Conservation (phyloP, 768 basidiomycete species). For the Lactarius indigo region DNA sequence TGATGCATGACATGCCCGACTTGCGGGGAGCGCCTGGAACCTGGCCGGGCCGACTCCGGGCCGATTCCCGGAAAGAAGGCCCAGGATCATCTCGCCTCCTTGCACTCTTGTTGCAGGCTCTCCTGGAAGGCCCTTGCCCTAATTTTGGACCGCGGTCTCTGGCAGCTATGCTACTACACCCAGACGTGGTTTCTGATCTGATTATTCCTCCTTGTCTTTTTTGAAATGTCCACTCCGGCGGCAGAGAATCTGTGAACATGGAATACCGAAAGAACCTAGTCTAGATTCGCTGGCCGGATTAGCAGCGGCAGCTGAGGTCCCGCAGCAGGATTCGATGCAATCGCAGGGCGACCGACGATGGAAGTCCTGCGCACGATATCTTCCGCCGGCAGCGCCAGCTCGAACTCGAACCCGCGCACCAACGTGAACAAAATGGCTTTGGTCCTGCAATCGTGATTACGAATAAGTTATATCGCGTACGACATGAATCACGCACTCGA, state of each 20-base stretch:
- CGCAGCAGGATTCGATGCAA: constrained; percentile 13
- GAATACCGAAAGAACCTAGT: not conserved
- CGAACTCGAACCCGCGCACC: constrained; percentile 27
- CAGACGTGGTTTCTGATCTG: too few species aligned
- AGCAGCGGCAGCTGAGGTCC: constrained; percentile 24
- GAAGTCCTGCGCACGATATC: constrained; percentile 16
- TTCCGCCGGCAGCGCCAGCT: constrained; percentile 19
- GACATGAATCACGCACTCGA: constrained; percentile 25
- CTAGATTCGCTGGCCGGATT: constrained; percentile 13
- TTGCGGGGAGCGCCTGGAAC: too few species aligned
- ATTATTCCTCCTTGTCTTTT: too few species aligned
- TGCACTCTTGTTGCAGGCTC: too few species aligned
- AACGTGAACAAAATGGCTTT: constrained; percentile 29
- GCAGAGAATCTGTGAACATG: not conserved
- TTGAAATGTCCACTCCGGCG: not conserved
- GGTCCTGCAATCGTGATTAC: constrained; percentile 18
- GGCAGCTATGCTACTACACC: too few species aligned
- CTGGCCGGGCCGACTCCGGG: too few species aligned
- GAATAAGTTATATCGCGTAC: not conserved
- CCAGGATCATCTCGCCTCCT: too few species aligned
- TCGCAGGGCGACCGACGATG: constrained; percentile 22
- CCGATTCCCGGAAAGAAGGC: too few species aligned
- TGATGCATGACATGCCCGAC: too few species aligned
- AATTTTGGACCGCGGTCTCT: too few species aligned
- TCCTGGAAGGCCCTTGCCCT: too few species aligned